Conservation (phyloP, 2,329 filamentous ascomycete genomes). For the Alternaria brassicae region DNA sequence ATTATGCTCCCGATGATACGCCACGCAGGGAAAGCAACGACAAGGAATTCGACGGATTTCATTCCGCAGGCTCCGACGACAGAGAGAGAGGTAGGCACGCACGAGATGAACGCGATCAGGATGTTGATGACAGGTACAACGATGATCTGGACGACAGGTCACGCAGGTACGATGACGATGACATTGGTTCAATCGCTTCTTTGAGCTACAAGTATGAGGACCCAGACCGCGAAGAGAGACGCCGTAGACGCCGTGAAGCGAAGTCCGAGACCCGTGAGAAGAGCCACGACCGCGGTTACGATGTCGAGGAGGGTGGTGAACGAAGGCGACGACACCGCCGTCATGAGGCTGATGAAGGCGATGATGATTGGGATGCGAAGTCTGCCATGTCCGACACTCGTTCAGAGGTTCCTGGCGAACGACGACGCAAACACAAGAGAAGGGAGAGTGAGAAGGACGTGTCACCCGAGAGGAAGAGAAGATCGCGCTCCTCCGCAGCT, state of each 20-base stretch:
- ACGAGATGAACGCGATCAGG: conserved; percentile 22
- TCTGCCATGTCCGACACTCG: conserved; percentile 50
- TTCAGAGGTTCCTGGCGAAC: conserved; percentile 47
- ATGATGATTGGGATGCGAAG: conserved; percentile 51
- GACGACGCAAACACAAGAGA: conserved; percentile 44
- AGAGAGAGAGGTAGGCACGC: conserved; percentile 32
- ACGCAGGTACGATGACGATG: conserved; percentile 26
- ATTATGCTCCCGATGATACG: conserved; percentile 43
- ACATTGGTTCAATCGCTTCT: conserved; percentile 33
- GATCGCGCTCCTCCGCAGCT: conserved; percentile 44
- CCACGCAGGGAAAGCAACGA: conserved; percentile 25
- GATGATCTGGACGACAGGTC: conserved; percentile 20
- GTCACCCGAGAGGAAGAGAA: conserved; percentile 35
- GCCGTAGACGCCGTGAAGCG: conserved; percentile 32
- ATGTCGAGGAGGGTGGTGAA: conserved; percentile 40
- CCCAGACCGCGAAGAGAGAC: conserved; percentile 41
- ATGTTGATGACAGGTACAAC: conserved; percentile 18
- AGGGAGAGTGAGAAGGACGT: conserved; percentile 43
- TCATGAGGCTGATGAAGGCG: conserved; percentile 42
- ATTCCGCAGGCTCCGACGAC: conserved; percentile 44
- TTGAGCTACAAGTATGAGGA: conserved; percentile 38
- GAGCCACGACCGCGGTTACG: conserved; percentile 48
- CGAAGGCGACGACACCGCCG: conserved; percentile 46
- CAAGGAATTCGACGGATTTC: conserved; percentile 47
- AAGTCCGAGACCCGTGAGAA: conserved; percentile 37